These are phyloP conservation scores for Alternaria incomplexa DNA, from an alignment of 2,329 filamentous ascomycete species.

Conservation along the genomic window DNA sequence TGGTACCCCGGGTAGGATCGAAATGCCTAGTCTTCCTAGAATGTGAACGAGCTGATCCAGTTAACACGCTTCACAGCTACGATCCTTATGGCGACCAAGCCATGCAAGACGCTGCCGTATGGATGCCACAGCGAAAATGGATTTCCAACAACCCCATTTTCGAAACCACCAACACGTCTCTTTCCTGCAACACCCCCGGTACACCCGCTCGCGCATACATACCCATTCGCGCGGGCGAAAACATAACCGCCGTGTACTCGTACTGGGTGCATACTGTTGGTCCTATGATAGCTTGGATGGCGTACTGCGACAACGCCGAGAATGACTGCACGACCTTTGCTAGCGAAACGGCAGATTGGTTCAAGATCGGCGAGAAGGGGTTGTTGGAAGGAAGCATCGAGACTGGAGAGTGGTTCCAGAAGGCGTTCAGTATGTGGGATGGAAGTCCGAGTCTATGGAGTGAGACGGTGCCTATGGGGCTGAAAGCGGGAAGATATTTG, in stretches of 20 bases:
- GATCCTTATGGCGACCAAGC: conserved; percentile 29
- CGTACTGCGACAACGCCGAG: conserved; percentile 23
- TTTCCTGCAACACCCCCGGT: conserved; percentile 40
- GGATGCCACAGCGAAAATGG: conserved; percentile 40
- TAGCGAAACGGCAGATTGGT: conserved; percentile 25
- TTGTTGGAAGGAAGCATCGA: conserved; percentile 28
- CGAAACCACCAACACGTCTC: conserved; percentile 24
- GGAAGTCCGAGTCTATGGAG: conserved; percentile 33
- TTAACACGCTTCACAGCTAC: conserved; percentile 24
- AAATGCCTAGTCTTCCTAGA: not conserved
- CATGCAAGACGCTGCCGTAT: conserved; percentile 27
- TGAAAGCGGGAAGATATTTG: conserved; percentile 34
- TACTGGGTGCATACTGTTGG: conserved; percentile 41
- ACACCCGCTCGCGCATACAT: conserved; percentile 31
- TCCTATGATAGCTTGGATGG: conserved; percentile 39
- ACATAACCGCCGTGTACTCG: conserved; percentile 36
- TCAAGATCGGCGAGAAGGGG: conserved; percentile 38
- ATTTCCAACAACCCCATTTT: conserved; percentile 37
- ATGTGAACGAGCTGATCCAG: not conserved
- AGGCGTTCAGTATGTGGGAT: conserved; percentile 32
- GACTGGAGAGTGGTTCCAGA: conserved; percentile 36
- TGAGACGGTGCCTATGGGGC: conserved; percentile 26
- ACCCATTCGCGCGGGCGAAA: conserved; percentile 32
- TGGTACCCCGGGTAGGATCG: conserved; percentile 38
- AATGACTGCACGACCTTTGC: conserved; percentile 29